Base-by-base conservation (phyloP, 164 flowering plant species). In the Chimonanthus praecox region DNA sequence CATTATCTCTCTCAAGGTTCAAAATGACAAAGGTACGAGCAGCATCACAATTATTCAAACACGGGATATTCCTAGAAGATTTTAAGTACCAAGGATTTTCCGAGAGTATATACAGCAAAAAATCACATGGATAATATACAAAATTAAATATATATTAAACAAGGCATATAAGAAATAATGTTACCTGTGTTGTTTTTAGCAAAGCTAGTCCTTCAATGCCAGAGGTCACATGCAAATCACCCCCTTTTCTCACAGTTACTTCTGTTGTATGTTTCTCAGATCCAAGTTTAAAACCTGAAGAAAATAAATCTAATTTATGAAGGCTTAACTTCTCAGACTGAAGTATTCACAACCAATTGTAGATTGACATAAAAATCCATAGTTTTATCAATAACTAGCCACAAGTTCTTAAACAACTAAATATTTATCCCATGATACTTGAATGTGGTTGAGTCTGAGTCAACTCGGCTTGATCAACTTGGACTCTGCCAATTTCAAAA, bases 121-220 rank as follows among this genome's bases (percentile, higher is more conserved):
- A 33, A 33, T 33, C 33, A 33, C 33, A 33, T 33, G 33, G 33
- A 33, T 54, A 11, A 66, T 11, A 66, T 45, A 6, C 11, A 43
- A 33, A 7, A 66, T 16, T 11, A 43, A 9, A 64, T 6, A 64
- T 6, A 64, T 20, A 64, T 10, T 66, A 44, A 44, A 63, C 3
- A 15, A 44, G 45, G 47, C n/a, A 64, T 49, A 49, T 2, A 13
- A 33, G 33, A 66, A 45, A 63, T 11, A 16, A 6, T 4, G 63
- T 72, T 71, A 94, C 99, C 84, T 90, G 72, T 49, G 99, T 94
- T 78, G 99, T 96, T 87, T 96, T 96, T 76, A 96, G 86, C 80
- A 96, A 47, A 69, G 97, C 76, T 78, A 94, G 77, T 58, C 93
- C 97, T 81, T 87, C 91, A 83, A 94, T 79, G 65, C 97, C 97